Evolutionary conservation across 495 filamentous ascomycete genomes (phyloP).

Genomic region (Penicillium lagena): DNA sequence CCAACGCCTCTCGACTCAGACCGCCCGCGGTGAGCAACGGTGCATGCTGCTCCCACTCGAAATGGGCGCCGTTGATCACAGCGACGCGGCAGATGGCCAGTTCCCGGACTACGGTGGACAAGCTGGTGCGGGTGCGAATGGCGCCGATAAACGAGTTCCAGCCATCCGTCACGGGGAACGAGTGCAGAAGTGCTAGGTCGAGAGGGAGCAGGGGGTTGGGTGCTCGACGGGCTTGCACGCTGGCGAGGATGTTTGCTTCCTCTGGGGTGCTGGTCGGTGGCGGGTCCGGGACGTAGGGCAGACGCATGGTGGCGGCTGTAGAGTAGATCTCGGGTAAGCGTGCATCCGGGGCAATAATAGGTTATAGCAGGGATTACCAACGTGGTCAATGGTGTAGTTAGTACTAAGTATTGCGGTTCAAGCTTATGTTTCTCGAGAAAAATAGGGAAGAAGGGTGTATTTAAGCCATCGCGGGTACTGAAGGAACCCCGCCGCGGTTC

Average conservation of each 20-base stretch:
- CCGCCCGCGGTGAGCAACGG: conserved; percentile 51
- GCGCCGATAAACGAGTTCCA: conserved; percentile 78
- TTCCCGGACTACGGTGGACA: conserved; percentile 58
- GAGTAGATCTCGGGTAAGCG: no score
- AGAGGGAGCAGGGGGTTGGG: conserved; percentile 60
- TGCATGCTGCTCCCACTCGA: conserved; percentile 74
- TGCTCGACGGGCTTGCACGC: conserved; percentile 56
- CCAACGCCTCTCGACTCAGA: conserved; percentile 42
- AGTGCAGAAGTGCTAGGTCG: conserved; percentile 69
- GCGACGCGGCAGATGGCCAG: conserved; percentile 71
- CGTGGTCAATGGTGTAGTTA: no score
- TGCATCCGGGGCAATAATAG: background rate
- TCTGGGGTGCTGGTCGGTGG: conserved; percentile 39
- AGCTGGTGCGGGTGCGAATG: conserved; percentile 57
- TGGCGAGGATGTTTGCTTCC: conserved; percentile 49
- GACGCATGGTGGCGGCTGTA: conserved; percentile 49
- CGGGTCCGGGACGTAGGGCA: conserved; percentile 60
- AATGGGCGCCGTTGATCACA: conserved; percentile 64
- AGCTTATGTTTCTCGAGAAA: no score
- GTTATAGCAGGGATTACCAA: background rate
- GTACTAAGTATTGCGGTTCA: no score
- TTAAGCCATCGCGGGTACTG: no score
- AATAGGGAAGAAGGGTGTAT: no score
- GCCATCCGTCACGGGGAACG: conserved; percentile 64
- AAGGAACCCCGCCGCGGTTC: no score